These are phyloP conservation scores for Pestalotiopsis sp. DNA, from an alignment of 2,329 filamentous ascomycete species.

Conservation along the genomic window DNA sequence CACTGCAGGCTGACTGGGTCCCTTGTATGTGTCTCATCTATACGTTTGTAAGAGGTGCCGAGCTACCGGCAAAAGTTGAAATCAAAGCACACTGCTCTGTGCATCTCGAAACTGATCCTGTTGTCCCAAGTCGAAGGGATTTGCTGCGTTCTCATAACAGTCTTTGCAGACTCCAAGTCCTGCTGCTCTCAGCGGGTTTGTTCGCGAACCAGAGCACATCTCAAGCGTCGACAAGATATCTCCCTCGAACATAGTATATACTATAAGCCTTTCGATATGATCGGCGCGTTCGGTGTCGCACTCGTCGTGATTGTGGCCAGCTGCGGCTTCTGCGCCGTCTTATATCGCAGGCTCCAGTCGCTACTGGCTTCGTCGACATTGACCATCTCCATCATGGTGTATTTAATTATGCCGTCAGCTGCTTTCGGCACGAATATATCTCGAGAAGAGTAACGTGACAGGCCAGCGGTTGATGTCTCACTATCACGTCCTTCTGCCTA, in stretches of 20 bases:
- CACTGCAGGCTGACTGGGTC: background rate
- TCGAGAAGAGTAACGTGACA: slow-evolving; percentile 32
- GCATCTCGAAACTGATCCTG: background rate
- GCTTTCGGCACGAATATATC: slow-evolving; percentile 50
- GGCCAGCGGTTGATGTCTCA: slow-evolving; percentile 32
- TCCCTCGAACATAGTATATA: background rate
- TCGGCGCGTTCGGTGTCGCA: slow-evolving; percentile 4
- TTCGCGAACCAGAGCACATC: background rate
- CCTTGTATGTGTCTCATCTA: background rate
- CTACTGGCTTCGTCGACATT: slow-evolving; percentile 38
- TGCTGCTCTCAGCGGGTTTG: background rate
- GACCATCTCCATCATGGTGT: slow-evolving; percentile 49
- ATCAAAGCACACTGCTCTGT: background rate
- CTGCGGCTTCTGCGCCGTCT: slow-evolving; percentile 24
- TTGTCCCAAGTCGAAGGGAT: background rate
- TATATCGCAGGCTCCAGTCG: slow-evolving; percentile 41
- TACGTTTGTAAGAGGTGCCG: background rate
- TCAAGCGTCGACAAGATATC: background rate
- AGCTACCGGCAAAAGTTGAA: background rate
- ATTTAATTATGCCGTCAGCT: slow-evolving; percentile 48
- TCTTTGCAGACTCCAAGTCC: background rate
- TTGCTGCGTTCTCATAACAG: background rate
- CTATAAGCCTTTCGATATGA: slow-evolving; percentile 5
- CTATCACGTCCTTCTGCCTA: slow-evolving; percentile 54
- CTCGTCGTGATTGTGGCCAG: slow-evolving; percentile 24